Evolutionary conservation across 2,329 filamentous ascomycete species (phyloP).

Genomic region (Onygena corvina): DNA sequence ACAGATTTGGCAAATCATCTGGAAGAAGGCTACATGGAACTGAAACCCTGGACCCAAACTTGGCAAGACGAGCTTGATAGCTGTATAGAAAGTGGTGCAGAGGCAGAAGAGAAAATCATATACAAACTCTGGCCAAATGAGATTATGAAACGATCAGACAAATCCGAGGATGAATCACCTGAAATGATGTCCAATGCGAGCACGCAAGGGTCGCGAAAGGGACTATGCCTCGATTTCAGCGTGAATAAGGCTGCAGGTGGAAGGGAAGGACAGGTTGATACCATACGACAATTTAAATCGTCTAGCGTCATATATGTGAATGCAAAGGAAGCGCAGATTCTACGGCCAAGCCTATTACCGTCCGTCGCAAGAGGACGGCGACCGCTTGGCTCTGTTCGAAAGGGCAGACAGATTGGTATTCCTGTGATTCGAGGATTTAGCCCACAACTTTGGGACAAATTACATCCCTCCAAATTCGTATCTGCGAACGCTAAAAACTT

Average conservation of each 20-base stretch:
- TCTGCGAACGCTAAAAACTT: conserved; percentile 33
- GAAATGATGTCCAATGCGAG: conserved; percentile 1
- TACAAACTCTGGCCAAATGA: conserved; percentile 68
- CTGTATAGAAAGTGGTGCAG: conserved; percentile 76
- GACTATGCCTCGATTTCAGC: conserved; percentile 16
- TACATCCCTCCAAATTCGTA: conserved; percentile 46
- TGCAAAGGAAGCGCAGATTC: conserved; percentile 61
- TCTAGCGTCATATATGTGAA: conserved; percentile 84
- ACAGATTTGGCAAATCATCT: conserved; percentile 78
- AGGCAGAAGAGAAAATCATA: conserved; percentile 82
- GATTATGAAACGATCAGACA: neutral
- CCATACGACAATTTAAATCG: conserved; percentile 51
- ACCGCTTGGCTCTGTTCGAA: conserved; percentile 73
- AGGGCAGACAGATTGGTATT: conserved; percentile 68
- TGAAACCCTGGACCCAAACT: conserved; percentile 79
- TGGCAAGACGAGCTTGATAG: conserved; percentile 86
- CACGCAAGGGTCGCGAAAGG: neutral
- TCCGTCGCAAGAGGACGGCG: conserved; percentile 73
- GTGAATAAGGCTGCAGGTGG: conserved; percentile 34
- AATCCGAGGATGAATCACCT: conserved; percentile 2
- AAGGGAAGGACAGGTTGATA: conserved; percentile 33
- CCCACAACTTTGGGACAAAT: conserved; percentile 58
- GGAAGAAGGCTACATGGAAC: conserved; percentile 76
- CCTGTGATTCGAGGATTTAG: conserved; percentile 86
- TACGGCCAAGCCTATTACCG: conserved; percentile 74